These are phyloP conservation scores for Populus simonii DNA, from an alignment of 345 rosid genomes.

Conservation along the genomic window DNA sequence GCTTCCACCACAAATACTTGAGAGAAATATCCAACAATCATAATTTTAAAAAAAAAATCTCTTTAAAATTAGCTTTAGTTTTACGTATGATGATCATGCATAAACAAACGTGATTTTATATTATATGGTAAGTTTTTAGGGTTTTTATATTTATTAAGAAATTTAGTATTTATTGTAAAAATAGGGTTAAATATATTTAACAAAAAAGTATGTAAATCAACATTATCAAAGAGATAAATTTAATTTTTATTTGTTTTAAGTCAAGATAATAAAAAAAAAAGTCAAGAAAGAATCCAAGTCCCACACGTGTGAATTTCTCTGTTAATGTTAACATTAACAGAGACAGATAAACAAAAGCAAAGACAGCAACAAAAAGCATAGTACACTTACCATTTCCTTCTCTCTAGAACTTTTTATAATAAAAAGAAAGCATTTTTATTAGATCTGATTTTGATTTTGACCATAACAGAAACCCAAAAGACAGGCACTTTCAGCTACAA, in stretches of 20 bases:
- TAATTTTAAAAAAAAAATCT: too few species aligned
- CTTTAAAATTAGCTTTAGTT: too few species aligned
- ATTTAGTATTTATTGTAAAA: too few species aligned
- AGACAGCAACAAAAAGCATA: background rate
- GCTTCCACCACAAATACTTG: too few species aligned
- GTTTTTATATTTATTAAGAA: too few species aligned
- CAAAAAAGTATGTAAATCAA: too few species aligned
- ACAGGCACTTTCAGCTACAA: background rate
- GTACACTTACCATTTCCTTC: background rate
- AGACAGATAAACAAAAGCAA: background rate
- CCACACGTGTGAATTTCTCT: background rate
- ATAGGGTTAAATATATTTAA: too few species aligned
- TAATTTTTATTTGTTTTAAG: background rate
- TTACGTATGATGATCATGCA: too few species aligned
- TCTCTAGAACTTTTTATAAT: background rate
- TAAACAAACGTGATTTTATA: too few species aligned
- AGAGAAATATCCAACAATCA: too few species aligned
- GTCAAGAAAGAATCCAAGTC: background rate
- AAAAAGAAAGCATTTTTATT: background rate
- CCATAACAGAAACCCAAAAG: background rate
- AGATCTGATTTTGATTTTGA: background rate
- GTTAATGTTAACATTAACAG: background rate
- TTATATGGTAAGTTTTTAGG: too few species aligned
- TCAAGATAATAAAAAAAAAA: background rate
- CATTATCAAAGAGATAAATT: background rate